A percentile compares a stretch with the other conserved stretches of the same genome.
Evolutionary conservation across 2,329 filamentous ascomycete genomes (phyloP).

Genomic region (Sporothrix phasma): DNA sequence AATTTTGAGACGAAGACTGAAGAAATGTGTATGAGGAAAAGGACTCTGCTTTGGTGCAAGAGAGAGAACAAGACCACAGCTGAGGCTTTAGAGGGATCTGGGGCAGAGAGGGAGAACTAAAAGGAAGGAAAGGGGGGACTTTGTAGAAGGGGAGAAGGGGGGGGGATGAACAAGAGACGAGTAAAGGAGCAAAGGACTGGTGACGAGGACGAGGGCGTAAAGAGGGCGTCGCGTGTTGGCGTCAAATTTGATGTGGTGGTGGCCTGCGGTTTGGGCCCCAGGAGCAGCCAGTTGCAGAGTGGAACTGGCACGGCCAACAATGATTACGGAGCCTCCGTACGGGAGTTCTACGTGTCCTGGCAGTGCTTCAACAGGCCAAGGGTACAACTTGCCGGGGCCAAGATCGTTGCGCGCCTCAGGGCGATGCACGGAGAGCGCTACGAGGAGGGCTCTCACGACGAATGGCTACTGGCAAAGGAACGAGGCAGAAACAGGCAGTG

Average conservation of each 20-base stretch:
- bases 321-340: not conserved
- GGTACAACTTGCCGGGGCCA: not conserved
- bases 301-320: not conserved
- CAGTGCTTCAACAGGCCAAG: not conserved
- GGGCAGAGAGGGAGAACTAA: constrained; percentile 4
- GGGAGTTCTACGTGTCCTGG: not conserved
- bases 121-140: not conserved
- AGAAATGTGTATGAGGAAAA: not conserved
- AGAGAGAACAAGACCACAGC: not conserved
- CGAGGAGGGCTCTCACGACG: not conserved
- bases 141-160: not conserved
- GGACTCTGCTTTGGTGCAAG: not conserved
- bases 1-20: not conserved
- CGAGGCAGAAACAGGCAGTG: not conserved
- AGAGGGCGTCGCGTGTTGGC: constrained; percentile 3
- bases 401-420: not conserved
- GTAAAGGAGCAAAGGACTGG: not conserved
- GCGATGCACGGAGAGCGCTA: not conserved
- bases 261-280: constrained; percentile 8
- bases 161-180: not conserved
- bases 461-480: not conserved
- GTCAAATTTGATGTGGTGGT: not conserved
- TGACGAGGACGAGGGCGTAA: not conserved
- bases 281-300: not conserved
- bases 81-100: not conserved